phyloP scores from a whole-genome alignment of 306 rosid species.

The Mimosa pudica region DNA sequence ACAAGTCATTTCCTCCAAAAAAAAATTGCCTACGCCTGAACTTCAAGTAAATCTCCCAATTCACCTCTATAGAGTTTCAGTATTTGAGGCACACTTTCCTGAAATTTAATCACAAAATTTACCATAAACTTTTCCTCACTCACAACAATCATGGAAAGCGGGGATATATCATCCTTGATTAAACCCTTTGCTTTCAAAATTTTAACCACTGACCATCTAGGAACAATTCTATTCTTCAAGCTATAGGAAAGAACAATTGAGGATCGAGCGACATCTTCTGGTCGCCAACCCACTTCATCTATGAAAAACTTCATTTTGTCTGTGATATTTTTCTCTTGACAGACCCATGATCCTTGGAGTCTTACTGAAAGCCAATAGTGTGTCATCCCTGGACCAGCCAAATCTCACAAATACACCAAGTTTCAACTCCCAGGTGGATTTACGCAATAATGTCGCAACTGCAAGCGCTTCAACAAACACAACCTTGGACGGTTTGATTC shows the following conservation, averaged over 20 bases:
- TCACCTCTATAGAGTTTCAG: not conserved
- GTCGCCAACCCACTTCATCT: not conserved
- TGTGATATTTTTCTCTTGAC: not conserved
- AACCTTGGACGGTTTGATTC: not conserved
- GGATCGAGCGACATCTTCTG: not conserved
- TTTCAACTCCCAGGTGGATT: conserved; percentile 24
- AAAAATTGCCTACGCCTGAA: not conserved
- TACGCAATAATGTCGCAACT: not conserved
- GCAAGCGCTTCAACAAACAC: conserved; percentile 20
- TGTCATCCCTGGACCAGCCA: conserved; percentile 37
- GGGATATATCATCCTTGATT: not conserved
- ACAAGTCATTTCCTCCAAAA: not conserved
- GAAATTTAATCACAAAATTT: not conserved
- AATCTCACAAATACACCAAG: conserved; percentile 20
- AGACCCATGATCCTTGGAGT: not conserved
- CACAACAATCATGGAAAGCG: not conserved
- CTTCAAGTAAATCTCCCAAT: not conserved
- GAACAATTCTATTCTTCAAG: not conserved
- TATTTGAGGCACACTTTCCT: not conserved
- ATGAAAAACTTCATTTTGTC: not conserved
- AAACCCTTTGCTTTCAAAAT: not conserved
- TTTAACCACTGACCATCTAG: not conserved
- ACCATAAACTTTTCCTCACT: not conserved
- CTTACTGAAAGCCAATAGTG: not conserved
- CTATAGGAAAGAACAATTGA: not conserved